Evolutionary conservation across 495 filamentous ascomycete species (phyloP).

Genomic region (Aspergillus conjunctus): DNA sequence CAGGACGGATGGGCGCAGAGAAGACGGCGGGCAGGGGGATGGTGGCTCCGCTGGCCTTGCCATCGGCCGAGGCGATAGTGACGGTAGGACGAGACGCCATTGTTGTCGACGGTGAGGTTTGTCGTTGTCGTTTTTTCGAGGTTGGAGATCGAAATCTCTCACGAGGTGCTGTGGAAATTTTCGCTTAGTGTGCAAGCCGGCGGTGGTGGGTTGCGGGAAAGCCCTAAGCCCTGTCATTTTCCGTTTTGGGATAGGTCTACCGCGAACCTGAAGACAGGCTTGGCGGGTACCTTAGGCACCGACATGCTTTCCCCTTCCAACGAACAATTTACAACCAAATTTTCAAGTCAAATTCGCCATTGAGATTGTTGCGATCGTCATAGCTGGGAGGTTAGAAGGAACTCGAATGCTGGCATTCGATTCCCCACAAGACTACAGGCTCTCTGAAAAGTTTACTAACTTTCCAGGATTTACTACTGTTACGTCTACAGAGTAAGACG

Average conservation of each 20-base stretch:
- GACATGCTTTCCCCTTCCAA: not conserved
- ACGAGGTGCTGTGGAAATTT: conserved; percentile 48
- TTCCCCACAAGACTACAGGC: not conserved
- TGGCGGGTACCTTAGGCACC: conserved; percentile 18
- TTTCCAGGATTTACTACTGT: not conserved
- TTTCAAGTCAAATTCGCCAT: not conserved
- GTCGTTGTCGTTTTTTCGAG: conserved; percentile 49
- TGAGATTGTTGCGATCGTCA: not conserved
- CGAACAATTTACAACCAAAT: not conserved
- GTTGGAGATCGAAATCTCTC: conserved; percentile 46
- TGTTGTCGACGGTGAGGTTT: conserved; percentile 51
- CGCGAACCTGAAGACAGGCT: not conserved
- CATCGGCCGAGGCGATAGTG: conserved; percentile 90
- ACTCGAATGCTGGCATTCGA: not conserved
- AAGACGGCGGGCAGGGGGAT: conserved; percentile 93
- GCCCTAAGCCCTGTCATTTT: conserved; percentile 43
- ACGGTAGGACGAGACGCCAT: conserved; percentile 96
- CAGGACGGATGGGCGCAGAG: conserved; percentile 91
- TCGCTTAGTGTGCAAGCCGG: conserved; percentile 43
- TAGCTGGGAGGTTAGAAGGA: not conserved
- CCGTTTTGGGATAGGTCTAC: conserved; percentile 21
- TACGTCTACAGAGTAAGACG: not conserved
- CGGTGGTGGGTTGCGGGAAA: conserved; percentile 32
- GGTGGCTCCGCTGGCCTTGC: conserved; percentile 81
- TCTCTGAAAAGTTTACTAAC: not conserved